Evolutionary conservation across 2,329 filamentous ascomycete species (phyloP), one percentile per base, ranked within the genome.

Genomic region (Incumbomyces delicatus): DNA sequence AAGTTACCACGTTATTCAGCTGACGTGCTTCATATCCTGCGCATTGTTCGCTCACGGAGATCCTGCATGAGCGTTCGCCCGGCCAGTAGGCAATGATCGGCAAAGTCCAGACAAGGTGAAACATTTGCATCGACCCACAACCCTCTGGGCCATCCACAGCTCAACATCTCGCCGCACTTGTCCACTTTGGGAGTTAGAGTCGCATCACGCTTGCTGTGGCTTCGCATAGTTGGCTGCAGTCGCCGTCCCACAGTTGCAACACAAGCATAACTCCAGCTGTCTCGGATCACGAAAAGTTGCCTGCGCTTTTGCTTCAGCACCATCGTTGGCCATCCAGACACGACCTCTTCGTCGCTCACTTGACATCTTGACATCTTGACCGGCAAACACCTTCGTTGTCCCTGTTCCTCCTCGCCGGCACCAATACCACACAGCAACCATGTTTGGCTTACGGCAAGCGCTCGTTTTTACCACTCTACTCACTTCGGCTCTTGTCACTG

Each of bases 381-480:
- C 29, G 20, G 42, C 27, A 29, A 35, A 31, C 42, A 45, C 42
- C 22, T 38, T 45, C 42, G 42, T 33, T 45, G 33, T 38, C 30
- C 22, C 33, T 30, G 12, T 34, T 16, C 33, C 33, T 35, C 22
- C 22, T 16, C 41, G 29, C 31, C 41, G 31, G 17, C 41, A 32
- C 6, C 41, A 44, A n/a, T 13, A 35, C 41, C 30, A 8, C 27
- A 42, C 41, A 20, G 20, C 17, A 13, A 54, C 29, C 35, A 57
- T 57, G 54, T 41, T 57, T 38, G 48, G 52, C 34, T 44, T 55
- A 18, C 46, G 48, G 20, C 50, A 50, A 49, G 48, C 48, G 32
- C 39, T 55, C 48, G 51, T 57, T 47, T 47, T 52, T 39, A 39
- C 49, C 37, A 57, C 53, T 5, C 27, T 55, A 32, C 29, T 55